Evolutionary conservation across 257 asterid genomes (phyloP), one percentile per base, ranked within the genome.

Genomic region (Rubia yunnanensis): DNA sequence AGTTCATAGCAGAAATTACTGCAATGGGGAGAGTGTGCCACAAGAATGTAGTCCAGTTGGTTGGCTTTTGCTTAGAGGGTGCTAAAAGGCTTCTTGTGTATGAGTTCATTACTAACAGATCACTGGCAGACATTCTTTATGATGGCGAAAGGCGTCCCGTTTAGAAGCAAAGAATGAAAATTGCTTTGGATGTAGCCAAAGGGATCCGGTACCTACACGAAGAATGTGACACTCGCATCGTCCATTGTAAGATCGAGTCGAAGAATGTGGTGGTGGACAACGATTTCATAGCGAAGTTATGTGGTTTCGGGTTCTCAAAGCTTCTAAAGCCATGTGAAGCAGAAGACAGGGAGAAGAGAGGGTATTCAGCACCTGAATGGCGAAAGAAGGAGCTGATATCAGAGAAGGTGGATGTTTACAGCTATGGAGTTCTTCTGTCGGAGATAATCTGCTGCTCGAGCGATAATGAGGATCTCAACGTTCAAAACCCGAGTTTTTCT

Each of bases 351-450:
- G 71, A 68, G 54, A 50, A 44, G 63, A 65, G 60, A 27, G 72
- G 76, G n/a, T 75, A 70, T 54, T 70, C 52, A 11, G 76, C 79
- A 60, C 79, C 79, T 15, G 79, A 70, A 34, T 66, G 73, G 56
- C 63, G 55, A 26, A 75, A 39, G 32, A 70, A 32, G 23, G 52
- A 59, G 18, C 35, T 27, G 17, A 53, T 70, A 23, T 65, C 76
- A 0, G 65, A 75, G 58, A 70, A 70, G 74, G 72, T 75, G 6
- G 79, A 75, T 70, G 79, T 75, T 52, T 65, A 70, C 31, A 66
- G 75, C 72, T 75, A 44, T 7, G 75, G 79, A 30, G 44, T 70
- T 7, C 50, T 70, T 69, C 66, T 75, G 35, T 46, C 70, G 76
- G 79, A 75, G 68, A 70, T 70, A 17, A 65, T 70, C 28, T 70